phyloP scores from a whole-genome alignment of 192 early-diverging fungal genomes.

The Radiomyces spectabilis region DNA sequence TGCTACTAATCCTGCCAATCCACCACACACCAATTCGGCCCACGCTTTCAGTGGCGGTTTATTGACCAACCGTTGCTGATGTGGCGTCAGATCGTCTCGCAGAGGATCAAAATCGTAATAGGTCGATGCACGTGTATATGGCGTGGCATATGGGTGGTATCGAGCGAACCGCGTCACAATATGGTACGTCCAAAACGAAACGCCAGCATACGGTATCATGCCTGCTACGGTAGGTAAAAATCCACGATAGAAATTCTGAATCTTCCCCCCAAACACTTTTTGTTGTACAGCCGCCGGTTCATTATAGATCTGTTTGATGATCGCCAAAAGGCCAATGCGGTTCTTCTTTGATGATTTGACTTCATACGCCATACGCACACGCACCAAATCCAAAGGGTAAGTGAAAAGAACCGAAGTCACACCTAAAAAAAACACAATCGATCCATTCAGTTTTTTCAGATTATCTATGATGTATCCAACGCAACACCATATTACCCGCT shows the following conservation, averaged over 20 bases:
- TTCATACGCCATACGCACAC: constrained; percentile 96
- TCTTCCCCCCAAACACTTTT: constrained; percentile 20
- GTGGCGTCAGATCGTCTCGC: constrained; percentile 5
- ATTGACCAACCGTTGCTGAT: constrained; percentile 6
- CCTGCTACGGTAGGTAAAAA: constrained; percentile 81
- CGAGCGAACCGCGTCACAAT: constrained; percentile 55
- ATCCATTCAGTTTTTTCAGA: not conserved
- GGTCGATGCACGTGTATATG: constrained; percentile 22
- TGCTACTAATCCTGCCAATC: constrained; percentile 73
- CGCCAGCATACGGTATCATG: constrained; percentile 96
- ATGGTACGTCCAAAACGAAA: constrained; percentile 90
- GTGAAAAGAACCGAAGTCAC: constrained; percentile 80
- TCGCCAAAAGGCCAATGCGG: constrained; percentile 5
- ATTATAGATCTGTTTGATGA: constrained; percentile 57
- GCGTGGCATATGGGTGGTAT: constrained; percentile 29
- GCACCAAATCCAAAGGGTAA: constrained; percentile 91
- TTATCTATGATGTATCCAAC: not conserved
- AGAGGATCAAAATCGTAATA: constrained; percentile 21
- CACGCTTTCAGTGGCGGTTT: constrained; percentile 55
- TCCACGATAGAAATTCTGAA: constrained; percentile 92
- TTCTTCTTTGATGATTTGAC: constrained; percentile 29
- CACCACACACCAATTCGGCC: constrained; percentile 77
- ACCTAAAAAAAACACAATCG: constrained; percentile 38
- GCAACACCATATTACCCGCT: no score
- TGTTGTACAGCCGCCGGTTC: constrained; percentile 71